Conservation (phyloP, 2,329 filamentous ascomycete species). For the Aspergillus sp. region DNA sequence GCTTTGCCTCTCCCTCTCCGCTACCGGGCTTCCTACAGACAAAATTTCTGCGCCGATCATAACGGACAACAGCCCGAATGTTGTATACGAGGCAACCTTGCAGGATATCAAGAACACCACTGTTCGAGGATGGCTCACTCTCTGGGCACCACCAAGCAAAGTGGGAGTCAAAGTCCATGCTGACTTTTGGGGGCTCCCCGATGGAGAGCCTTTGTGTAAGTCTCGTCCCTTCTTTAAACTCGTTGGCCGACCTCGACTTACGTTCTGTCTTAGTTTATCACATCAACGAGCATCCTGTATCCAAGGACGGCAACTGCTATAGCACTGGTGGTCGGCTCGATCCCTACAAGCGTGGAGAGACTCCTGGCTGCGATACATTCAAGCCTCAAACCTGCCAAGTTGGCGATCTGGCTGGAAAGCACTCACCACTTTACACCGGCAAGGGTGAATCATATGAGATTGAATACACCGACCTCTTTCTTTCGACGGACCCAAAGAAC, state of each 20-base stretch:
- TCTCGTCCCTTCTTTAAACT: constrained; percentile 10
- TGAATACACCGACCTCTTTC: constrained; percentile 45
- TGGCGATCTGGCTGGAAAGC: constrained; percentile 72
- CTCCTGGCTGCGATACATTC: constrained; percentile 53
- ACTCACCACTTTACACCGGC: constrained; percentile 56
- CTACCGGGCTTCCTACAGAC: constrained; percentile 1
- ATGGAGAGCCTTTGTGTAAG: constrained; percentile 56
- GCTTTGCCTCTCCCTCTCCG: constrained; percentile 7
- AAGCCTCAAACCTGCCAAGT: constrained; percentile 65
- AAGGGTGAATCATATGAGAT: constrained; percentile 21
- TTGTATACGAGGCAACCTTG: constrained; percentile 53
- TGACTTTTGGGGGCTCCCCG: constrained; percentile 55
- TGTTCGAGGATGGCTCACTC: constrained; percentile 51
- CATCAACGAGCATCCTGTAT: constrained; percentile 63
- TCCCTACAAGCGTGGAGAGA: constrained; percentile 62
- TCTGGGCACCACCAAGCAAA: constrained; percentile 44
- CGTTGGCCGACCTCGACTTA: constrained; percentile 11
- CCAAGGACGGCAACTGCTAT: constrained; percentile 66
- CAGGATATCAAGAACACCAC: constrained; percentile 51
- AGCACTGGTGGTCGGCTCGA: constrained; percentile 65
- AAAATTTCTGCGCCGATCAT: constrained; percentile 38
- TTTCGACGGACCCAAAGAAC: constrained; percentile 38
- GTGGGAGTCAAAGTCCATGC: constrained; percentile 54
- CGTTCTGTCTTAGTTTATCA: constrained; percentile 55
- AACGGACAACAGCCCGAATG: constrained; percentile 52